phyloP scores from a whole-genome alignment of 1,284 basidiomycete species.

The Volvariella surrecta region DNA sequence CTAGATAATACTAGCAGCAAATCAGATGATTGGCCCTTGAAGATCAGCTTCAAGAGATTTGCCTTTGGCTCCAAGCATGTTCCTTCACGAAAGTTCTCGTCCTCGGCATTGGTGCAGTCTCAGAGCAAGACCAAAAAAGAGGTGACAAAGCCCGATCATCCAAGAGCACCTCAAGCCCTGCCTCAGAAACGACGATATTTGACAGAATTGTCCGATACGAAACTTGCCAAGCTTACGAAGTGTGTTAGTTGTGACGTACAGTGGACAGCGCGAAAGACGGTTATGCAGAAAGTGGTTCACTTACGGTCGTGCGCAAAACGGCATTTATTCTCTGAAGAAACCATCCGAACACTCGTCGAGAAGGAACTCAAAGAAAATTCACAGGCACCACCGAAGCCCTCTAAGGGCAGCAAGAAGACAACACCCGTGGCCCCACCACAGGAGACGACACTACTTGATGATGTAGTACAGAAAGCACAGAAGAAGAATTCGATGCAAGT shows the following conservation, averaged over 20 bases:
- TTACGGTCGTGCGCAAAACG: conserved; percentile 62
- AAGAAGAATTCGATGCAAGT: conserved; percentile 14
- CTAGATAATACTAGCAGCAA: no score
- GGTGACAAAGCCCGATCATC: no score
- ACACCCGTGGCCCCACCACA: no score
- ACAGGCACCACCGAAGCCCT: neutral
- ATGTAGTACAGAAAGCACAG: no score
- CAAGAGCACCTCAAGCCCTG: no score
- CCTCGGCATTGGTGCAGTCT: no score
- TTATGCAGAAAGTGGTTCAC: conserved; percentile 53
- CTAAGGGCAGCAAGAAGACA: neutral
- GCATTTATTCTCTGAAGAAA: conserved; percentile 41
- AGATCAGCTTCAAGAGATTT: no score
- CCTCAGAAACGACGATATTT: neutral
- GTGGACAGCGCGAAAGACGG: conserved; percentile 64
- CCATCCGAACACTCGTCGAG: conserved; percentile 42
- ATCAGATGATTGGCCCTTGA: no score
- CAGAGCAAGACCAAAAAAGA: no score
- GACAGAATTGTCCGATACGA: conserved; percentile 31
- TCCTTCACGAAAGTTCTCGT: no score
- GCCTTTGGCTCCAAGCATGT: no score
- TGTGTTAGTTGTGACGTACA: conserved; percentile 57
- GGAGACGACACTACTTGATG: conserved; percentile 41
- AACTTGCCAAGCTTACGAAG: conserved; percentile 38
- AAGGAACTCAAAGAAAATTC: conserved; percentile 39